Evolutionary conservation across 768 basidiomycete species (phyloP), one percentile per base, ranked within the genome.

Genomic region (Coprinellus micaceus): DNA sequence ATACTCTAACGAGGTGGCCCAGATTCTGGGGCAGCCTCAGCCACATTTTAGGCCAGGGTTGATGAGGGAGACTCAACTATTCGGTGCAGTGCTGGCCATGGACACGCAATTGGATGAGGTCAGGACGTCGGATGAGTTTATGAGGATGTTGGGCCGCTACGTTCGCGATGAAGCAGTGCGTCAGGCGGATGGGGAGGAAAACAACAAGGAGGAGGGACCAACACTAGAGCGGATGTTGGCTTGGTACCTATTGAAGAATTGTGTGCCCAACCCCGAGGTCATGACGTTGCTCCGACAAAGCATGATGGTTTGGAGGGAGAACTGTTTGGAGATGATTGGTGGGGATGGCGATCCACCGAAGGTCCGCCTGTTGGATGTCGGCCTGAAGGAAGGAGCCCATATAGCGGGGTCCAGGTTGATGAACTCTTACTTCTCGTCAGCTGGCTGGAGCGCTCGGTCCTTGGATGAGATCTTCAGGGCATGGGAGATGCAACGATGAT

Each of bases 381-480:
- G 78, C 9, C 93, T 98, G 59, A 86, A 84, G 62, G 89, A 95
- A 65, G 92, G 97, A 9, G 66, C 97, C 58, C 89, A 93, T 64
- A 82, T 85, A 0, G 89, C 94, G 0, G 95, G 95, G 1, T 82
- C 84, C 0, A 94, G 91, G 64, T 81, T 90, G 80, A 84, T 83
- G 21, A 84, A 84, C 4, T 43, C 40, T 6, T 43, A 17, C 40
- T 77, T 81, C 11, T 68, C 88, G 24, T 88, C 85, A 3, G 80
- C 83, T 0, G 89, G 87, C 7, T 91, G 89, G 89, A 81, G 82
- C n/a, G 77, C 82, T 13, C 74, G 80, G 52, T 86, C 84, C 3
- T 64, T 91, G 56, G 82, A 88, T 61, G 86, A 89, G 56, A 75
- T 90, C 26, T 74, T 89, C 28, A 73, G 73, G 3, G 74, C 76